Conservation (phyloP, 805 yeast genomes). For the Candida ortonii region DNA sequence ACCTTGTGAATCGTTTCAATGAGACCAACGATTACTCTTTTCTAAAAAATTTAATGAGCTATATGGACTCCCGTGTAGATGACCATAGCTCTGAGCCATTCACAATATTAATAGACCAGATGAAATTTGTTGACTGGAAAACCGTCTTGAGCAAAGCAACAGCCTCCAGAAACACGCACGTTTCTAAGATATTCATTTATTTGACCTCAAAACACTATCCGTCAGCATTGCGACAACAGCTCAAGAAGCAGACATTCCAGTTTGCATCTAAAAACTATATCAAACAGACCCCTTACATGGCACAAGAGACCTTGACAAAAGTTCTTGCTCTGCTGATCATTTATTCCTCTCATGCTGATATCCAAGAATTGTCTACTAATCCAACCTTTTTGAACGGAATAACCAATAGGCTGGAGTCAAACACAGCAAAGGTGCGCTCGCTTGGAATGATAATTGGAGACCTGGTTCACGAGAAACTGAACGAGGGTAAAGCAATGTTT, state of each 20-base stretch:
- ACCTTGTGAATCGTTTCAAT: conserved; percentile 4
- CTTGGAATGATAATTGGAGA: conserved; percentile 62
- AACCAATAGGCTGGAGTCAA: conserved; percentile 53
- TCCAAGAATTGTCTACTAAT: conserved; percentile 34
- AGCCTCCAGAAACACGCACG: conserved; percentile 4
- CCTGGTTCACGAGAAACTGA: conserved; percentile 34
- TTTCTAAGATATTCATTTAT: conserved; percentile 6
- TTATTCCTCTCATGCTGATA: conserved; percentile 21
- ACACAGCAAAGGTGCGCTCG: conserved; percentile 41
- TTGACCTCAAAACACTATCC: conserved; percentile 5
- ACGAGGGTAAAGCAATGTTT: conserved; percentile 34
- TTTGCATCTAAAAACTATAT: conserved; percentile 26
- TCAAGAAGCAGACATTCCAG: too few relatives aligned
- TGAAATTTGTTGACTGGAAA: conserved; percentile 11
- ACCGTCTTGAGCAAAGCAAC: conserved; percentile 1
- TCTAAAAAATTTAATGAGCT: conserved; percentile 5
- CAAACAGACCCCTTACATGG: conserved; percentile 33
- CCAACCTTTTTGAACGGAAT: conserved; percentile 46
- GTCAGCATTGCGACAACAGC: conserved; percentile 23
- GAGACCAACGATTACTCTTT: conserved; percentile 5
- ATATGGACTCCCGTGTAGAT: conserved; percentile 2
- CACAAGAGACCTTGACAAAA: conserved; percentile 50
- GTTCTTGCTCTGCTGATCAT: conserved; percentile 40
- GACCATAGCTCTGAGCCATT: conserved; percentile 5
- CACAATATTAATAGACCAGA: conserved; percentile 2